Evolutionary conservation across 2,329 filamentous ascomycete genomes (phyloP).

Genomic region (Corniculantispora saksenae): DNA sequence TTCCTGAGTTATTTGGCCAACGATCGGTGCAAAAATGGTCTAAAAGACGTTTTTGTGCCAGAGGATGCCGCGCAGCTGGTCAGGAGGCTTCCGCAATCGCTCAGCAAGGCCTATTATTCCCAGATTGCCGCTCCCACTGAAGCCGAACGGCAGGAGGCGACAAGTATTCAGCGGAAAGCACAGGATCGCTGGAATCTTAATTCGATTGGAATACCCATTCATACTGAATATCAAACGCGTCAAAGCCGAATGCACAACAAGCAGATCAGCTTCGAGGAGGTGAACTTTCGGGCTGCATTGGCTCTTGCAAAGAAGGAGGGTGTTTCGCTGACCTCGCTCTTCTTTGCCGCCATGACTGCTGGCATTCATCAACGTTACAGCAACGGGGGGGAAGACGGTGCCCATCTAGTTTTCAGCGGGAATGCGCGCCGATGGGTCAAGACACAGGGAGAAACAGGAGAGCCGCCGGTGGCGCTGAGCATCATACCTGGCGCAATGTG

Average conservation of each 20-base stretch:
- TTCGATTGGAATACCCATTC: neutral
- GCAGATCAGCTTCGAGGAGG: neutral
- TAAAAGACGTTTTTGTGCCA: neutral
- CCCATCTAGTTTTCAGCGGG: constrained; percentile 7
- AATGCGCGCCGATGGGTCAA: neutral
- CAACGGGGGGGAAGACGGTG: neutral
- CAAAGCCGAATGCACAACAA: constrained; percentile 1
- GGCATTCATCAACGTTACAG: neutral
- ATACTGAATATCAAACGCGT: neutral
- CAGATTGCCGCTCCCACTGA: neutral
- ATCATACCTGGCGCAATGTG: constrained; percentile 4
- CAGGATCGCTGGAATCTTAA: neutral
- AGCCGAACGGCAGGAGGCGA: neutral
- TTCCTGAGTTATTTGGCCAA: neutral
- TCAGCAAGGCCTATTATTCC: neutral
- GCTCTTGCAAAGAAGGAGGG: neutral
- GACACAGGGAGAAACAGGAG: neutral
- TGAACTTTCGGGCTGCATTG: neutral
- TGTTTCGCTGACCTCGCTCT: neutral
- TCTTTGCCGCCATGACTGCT: neutral
- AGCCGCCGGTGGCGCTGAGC: constrained; percentile 1
- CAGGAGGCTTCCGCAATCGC: neutral
- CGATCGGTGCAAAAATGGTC: neutral
- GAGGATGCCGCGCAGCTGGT: neutral
- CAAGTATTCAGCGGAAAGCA: neutral